These are phyloP conservation scores for Malus orientalis DNA, from an alignment of 306 rosid species.

Conservation along the genomic window DNA sequence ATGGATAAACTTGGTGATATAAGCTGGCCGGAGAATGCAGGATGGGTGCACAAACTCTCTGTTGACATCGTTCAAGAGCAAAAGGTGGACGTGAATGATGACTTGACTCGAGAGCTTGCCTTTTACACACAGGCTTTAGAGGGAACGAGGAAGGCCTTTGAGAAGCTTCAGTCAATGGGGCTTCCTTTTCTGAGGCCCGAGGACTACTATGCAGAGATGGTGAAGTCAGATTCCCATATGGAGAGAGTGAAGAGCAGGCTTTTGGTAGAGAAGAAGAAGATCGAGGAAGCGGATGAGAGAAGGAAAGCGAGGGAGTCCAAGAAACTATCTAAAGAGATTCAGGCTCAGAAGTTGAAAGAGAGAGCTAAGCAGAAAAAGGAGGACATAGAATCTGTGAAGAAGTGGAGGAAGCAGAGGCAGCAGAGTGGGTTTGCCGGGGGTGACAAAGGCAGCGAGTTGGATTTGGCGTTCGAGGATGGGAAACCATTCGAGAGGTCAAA, in stretches of 20 bases:
- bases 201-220: constrained; percentile 91
- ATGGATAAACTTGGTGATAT: constrained; percentile 85
- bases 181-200: constrained; percentile 72
- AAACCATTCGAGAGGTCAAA: constrained; percentile 58
- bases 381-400: constrained; percentile 82
- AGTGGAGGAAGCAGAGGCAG: constrained; percentile 97
- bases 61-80: constrained; percentile 67
- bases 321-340: constrained; percentile 72
- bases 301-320: constrained; percentile 79
- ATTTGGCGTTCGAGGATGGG: constrained; percentile 59
- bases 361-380: constrained; percentile 87
- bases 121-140: constrained; percentile 80
- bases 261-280: constrained; percentile 56
- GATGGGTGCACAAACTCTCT: constrained; percentile 70
- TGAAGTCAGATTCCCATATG: constrained; percentile 79
- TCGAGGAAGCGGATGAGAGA: constrained; percentile 89
- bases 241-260: constrained; percentile 69
- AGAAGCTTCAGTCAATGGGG: constrained; percentile 62
- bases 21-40: constrained; percentile 70
- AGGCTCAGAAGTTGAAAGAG: constrained; percentile 72
- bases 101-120: constrained; percentile 71
- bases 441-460: constrained; percentile 35
- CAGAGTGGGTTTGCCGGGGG: constrained; percentile 69
- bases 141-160: constrained; percentile 71
- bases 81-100: constrained; percentile 80